Base-by-base conservation (phyloP, 2,329 filamentous ascomycete species). In the Nemania serpens region DNA sequence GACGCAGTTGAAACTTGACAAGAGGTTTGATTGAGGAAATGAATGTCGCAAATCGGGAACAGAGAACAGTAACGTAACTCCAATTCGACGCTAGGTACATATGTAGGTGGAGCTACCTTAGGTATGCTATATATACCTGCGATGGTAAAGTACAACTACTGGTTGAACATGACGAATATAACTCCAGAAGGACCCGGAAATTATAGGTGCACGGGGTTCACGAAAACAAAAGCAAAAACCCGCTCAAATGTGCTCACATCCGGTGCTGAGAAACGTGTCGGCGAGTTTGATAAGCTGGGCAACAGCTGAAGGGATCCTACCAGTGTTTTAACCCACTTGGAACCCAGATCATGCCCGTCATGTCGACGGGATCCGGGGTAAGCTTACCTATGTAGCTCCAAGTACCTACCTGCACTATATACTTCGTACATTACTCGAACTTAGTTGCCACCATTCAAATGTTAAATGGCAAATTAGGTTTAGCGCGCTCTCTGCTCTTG, bases 161-260 rank as follows among this genome's bases (percentile, higher is more conserved):
- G 5, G 11, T 39, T 3, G 15, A 51, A 45, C 13, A 11, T 33
- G 50, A 45, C 37, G 36, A 5, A 39, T 10, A 5, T 39, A 13
- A 3, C 4, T 39, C 4, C 36, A 39, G 41, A 12, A n/a, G 46
- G 36, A 52, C 34, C 29, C 18, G 42, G 34, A 25, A 20, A 39
- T 22, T 47, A 50, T 13, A 53, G 22, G 36, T 39, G 62, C 33
- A 56, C 36, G 50, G 25, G 20, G 22, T 20, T 5, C 34, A 37
- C 61, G 39, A 50, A 52, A 33, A 47, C 49, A 12, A 37, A 47
- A 17, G 20, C 9, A 15, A 33, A 76, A 78, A 78, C 71, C 67
- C 71, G 73, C 77, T 77, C 77, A 78, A 78, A 76, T 68, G 68
- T 75, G 75, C 76, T 75, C 77, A 61, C 15, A 74, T 64, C 58